Conservation (phyloP, 371 early-diverging fungal genomes). For the Batrachochytrium dendrobatidis region DNA sequence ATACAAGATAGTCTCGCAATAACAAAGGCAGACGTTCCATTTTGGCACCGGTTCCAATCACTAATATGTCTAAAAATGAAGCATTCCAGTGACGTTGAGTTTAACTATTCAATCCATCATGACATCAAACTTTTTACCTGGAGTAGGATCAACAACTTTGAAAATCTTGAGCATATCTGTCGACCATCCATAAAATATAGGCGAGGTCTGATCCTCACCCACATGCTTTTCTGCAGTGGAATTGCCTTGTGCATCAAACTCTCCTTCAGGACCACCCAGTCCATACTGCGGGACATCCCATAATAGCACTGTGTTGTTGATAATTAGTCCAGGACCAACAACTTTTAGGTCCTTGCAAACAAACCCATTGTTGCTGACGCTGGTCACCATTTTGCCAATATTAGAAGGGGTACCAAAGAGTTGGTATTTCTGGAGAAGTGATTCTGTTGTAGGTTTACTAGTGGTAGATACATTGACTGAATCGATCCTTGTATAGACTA, state of each 20-base stretch:
- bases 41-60: constrained; percentile 40
- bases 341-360: constrained; percentile 17
- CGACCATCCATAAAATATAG: constrained; percentile 38
- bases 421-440: neutral
- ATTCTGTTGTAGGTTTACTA: too few species aligned
- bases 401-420: neutral
- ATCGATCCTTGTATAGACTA: too few species aligned
- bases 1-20: constrained; percentile 25
- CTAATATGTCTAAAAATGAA: constrained; percentile 32
- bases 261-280: constrained; percentile 18
- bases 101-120: neutral
- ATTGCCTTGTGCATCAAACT: neutral
- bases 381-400: neutral
- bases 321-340: constrained; percentile 21
- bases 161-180: constrained; percentile 27
- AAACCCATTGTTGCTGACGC: constrained; percentile 22
- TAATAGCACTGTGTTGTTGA: constrained; percentile 22
- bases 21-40: constrained; percentile 26
- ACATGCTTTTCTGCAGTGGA: neutral
- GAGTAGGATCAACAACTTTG: constrained; percentile 27
- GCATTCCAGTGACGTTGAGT: neutral
- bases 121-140: constrained; percentile 18
- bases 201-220: constrained; percentile 17
- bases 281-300: constrained; percentile 46
- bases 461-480: too few species aligned